Base-by-base conservation (phyloP, 2,329 filamentous ascomycete species). In the Alternaria gansuensis region DNA sequence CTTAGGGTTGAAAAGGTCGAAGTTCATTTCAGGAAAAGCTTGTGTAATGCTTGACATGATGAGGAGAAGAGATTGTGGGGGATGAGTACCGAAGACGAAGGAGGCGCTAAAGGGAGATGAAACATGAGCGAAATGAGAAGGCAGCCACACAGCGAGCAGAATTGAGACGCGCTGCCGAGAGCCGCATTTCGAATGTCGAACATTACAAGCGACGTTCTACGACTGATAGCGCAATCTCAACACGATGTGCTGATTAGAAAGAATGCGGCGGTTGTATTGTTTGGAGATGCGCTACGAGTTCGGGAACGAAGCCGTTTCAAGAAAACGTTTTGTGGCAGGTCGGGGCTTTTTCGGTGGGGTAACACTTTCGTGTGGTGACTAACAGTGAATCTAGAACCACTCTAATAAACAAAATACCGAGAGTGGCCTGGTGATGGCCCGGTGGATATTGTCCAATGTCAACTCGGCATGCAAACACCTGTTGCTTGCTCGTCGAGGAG, bases 61-160 rank as follows among this genome's bases (percentile, higher is more conserved):
- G 56, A 51, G 36, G 41, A 57, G 36, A 48, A 28, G 34, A 46
- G 49, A 40, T 46, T n/a, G 43, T 43, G 39, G 33, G 44, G 57
- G 51, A 59, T 52, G 60, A 59, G 50, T 57, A 57, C 51, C 52
- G 59, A 40, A 59, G 64, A 64, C 62, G 54, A 64, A 61, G 57
- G 51, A 61, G 45, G 51, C 67, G 60, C 69, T 70, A 68, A 62
- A 56, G 54, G 71, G 43, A 66, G 66, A 75, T 75, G 71, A 75
- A 73, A 75, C 73, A 58, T 54, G 64, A 59, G 57, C 65, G 72
- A 73, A 59, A 74, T 76, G 67, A 74, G 43, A 44, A 59, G 58
- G 60, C 63, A 64, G 55, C 45, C 65, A 65, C 51, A 58, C 44
- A 28, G 40, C 41, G 23, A 40, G 28, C 36, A 46, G 21, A 41